Conservation (phyloP, 2,329 filamentous ascomycete species). For the Diatrype stigma region DNA sequence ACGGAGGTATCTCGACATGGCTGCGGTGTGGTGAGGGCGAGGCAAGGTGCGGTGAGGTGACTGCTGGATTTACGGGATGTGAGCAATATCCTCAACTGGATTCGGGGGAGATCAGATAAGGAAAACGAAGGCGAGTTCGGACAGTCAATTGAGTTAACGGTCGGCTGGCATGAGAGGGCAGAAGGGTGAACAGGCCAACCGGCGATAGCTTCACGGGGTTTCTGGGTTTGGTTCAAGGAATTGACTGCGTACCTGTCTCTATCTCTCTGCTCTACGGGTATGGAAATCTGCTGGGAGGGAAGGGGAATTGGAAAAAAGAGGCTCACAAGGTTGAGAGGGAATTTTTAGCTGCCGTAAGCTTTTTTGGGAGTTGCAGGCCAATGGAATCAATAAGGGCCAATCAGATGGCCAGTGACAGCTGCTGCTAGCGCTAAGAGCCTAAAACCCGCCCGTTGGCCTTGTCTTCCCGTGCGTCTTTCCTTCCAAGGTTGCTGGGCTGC, state of each 20-base stretch:
- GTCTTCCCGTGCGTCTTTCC: no score
- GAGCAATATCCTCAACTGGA: background rate
- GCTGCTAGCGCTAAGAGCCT: no score
- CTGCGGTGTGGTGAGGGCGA: conserved; percentile 14
- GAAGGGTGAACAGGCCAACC: background rate
- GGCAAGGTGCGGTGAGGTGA: conserved; percentile 2
- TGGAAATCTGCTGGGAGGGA: conserved; percentile 4
- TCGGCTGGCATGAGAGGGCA: background rate
- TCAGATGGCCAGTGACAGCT: background rate
- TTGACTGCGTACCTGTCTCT: background rate
- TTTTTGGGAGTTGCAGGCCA: conserved; percentile 10
- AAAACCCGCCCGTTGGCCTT: background rate
- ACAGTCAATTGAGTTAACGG: background rate
- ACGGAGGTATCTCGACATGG: conserved; percentile 50
- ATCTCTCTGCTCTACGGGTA: background rate
- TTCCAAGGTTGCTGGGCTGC: background rate
- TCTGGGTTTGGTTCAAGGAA: background rate
- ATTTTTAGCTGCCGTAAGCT: conserved; percentile 23
- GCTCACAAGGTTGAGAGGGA: conserved; percentile 17
- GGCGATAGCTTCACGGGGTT: background rate
- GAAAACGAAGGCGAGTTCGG: no score
- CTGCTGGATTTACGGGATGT: background rate
- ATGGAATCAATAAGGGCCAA: background rate
- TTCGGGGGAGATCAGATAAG: no score
- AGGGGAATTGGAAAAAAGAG: conserved; percentile 2